These are phyloP conservation scores for Mucor velutinosus DNA, from an alignment of 371 early-diverging fungal genomes.

Conservation along the genomic window DNA sequence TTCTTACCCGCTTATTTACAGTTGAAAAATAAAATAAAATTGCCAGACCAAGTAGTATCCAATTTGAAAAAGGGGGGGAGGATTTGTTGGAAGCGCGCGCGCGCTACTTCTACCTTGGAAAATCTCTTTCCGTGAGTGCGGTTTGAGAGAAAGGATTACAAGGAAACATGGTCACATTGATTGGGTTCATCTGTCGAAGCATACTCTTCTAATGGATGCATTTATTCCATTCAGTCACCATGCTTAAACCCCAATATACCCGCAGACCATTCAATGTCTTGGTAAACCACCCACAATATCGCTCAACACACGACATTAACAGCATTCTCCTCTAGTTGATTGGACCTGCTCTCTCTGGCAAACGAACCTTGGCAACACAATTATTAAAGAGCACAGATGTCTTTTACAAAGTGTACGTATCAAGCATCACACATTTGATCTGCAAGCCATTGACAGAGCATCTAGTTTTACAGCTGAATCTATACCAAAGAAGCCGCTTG, in stretches of 20 bases:
- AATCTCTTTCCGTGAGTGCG: neutral
- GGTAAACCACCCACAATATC: slow-evolving; percentile 14
- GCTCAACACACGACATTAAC: neutral
- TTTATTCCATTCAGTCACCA: neutral
- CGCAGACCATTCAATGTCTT: slow-evolving; percentile 34
- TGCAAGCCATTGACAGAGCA: neutral
- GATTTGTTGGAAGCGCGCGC: neutral
- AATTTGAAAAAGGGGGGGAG: neutral
- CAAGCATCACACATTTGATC: too few relatives aligned
- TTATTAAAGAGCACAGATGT: slow-evolving; percentile 25
- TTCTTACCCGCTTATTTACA: neutral
- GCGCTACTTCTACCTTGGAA: neutral
- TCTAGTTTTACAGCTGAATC: slow-evolving; percentile 28
- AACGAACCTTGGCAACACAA: slow-evolving; percentile 33
- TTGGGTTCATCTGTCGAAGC: too few relatives aligned
- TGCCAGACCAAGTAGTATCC: neutral
- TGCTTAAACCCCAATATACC: slow-evolving; percentile 38
- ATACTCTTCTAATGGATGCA: too few relatives aligned
- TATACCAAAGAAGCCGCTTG: slow-evolving; percentile 9
- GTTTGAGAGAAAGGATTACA: neutral
- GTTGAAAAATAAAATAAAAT: neutral
- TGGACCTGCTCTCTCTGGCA: slow-evolving; percentile 35
- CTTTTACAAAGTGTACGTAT: slow-evolving; percentile 36
- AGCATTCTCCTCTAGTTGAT: slow-evolving; percentile 23
- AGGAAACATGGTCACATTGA: slow-evolving; percentile 1